Conservation (phyloP, 2,329 filamentous ascomycete species). For the Dissoconium aciculare region DNA sequence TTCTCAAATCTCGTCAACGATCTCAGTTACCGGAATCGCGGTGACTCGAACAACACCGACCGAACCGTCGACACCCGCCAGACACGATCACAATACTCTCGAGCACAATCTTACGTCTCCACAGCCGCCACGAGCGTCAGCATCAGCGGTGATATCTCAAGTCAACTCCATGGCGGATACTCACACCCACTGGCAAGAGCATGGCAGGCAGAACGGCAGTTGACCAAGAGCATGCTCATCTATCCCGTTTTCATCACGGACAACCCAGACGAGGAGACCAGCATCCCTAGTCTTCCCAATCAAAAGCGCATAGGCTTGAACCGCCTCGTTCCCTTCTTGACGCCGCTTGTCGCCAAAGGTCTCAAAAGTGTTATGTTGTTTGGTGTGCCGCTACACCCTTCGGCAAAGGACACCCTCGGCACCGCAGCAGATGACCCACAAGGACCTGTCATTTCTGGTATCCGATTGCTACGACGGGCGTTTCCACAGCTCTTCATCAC, state of each 20-base stretch:
- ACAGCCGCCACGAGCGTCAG: slow-evolving; percentile 39
- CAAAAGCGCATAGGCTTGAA: slow-evolving; percentile 81
- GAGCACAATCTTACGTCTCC: slow-evolving; percentile 36
- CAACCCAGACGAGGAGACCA: slow-evolving; percentile 76
- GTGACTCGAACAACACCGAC: slow-evolving; percentile 28
- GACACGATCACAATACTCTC: slow-evolving; percentile 32
- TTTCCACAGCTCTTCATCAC: slow-evolving; percentile 88
- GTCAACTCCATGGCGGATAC: slow-evolving; percentile 38
- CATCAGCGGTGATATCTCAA: slow-evolving; percentile 37
- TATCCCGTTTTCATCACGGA: slow-evolving; percentile 96
- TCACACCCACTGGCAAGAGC: slow-evolving; percentile 36
- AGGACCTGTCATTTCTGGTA: slow-evolving; percentile 78
- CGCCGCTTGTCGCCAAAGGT: slow-evolving; percentile 76
- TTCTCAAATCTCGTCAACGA: slow-evolving; percentile 40
- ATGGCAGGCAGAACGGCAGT: slow-evolving; percentile 39
- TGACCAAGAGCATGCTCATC: slow-evolving; percentile 76
- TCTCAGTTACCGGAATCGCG: slow-evolving; percentile 34
- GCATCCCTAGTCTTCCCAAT: slow-evolving; percentile 80
- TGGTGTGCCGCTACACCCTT: slow-evolving; percentile 70
- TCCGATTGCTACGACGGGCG: slow-evolving; percentile 64
- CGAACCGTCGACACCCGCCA: slow-evolving; percentile 28
- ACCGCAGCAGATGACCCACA: slow-evolving; percentile 84
- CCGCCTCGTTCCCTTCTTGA: slow-evolving; percentile 68
- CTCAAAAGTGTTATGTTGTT: slow-evolving; percentile 90
- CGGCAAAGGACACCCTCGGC: slow-evolving; percentile 78